Percentiles rank a stretch among this genome's conserved stretches.
These are phyloP conservation scores for Thermomucor indicae-seudaticae DNA, from an alignment of 371 early-diverging fungal species.

Conservation along the genomic window DNA sequence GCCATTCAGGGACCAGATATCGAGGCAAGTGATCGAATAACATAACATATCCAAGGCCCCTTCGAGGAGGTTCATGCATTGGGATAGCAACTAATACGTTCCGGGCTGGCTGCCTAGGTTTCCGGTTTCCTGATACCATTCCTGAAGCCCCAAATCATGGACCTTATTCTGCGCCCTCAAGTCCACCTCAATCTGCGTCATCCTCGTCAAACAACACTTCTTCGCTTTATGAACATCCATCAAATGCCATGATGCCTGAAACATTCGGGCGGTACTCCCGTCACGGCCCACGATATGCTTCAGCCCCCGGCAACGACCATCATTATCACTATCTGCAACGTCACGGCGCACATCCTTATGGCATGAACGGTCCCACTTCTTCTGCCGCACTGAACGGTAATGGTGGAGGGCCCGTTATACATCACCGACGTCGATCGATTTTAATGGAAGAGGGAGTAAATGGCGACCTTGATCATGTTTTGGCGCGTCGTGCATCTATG, in stretches of 20 bases:
- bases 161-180: constrained; percentile 55
- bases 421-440: constrained; percentile 28
- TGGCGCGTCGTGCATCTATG: constrained; percentile 47
- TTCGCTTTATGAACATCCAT: background rate
- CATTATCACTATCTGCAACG: constrained; percentile 15
- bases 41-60: background rate
- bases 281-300: constrained; percentile 14
- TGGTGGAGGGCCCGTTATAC: constrained; percentile 19
- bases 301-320: constrained; percentile 10
- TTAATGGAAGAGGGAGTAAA: constrained; percentile 19
- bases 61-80: background rate
- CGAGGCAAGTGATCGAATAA: constrained; percentile 17
- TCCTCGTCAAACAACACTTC: background rate
- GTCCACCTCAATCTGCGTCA: constrained; percentile 41
- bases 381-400: background rate
- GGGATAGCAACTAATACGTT: background rate
- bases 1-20: constrained; percentile 23
- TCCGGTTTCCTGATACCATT: constrained; percentile 36
- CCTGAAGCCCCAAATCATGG: constrained; percentile 36
- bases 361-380: background rate
- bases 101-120: constrained; percentile 18
- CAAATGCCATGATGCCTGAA: background rate
- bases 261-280: constrained; percentile 7
- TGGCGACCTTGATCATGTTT: constrained; percentile 8
- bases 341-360: constrained; percentile 9